A percentile compares a stretch with the other conserved stretches of the same genome.
phyloP scores from a whole-genome alignment of 352 stramenopile species.

The Phytopythium litorale region DNA sequence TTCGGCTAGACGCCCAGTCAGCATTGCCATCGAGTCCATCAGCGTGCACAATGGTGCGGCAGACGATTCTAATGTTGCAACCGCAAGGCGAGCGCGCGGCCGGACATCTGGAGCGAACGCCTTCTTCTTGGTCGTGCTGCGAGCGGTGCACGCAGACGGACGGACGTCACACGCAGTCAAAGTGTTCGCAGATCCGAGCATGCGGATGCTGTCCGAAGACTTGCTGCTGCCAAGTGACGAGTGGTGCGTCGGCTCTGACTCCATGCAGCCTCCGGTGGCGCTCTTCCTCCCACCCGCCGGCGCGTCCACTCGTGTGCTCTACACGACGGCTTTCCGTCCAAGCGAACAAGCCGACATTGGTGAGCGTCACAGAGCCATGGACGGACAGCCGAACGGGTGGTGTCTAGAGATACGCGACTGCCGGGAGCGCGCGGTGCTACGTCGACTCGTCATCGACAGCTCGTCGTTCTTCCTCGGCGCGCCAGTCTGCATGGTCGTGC shows the following conservation, averaged over 20 bases:
- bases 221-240: constrained; percentile 28
- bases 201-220: constrained; percentile 17
- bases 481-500: constrained; percentile 4
- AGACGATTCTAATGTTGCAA: neutral
- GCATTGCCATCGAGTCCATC: neutral
- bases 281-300: neutral
- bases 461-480: constrained; percentile 2
- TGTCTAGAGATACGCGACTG: constrained; percentile 42
- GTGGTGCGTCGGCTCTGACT: constrained; percentile 15
- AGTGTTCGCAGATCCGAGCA: constrained; percentile 30
- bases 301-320: constrained; percentile 7
- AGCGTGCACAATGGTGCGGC: neutral
- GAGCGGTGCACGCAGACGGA: constrained; percentile 12
- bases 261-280: neutral
- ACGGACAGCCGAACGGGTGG: constrained; percentile 7
- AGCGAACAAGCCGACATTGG: neutral
- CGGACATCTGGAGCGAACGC: neutral
- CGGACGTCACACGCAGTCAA: constrained; percentile 17
- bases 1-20: neutral
- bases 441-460: constrained; percentile 21
- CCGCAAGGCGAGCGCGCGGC: neutral
- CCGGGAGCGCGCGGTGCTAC: constrained; percentile 15
- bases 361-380: neutral
- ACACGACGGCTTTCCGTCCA: neutral
- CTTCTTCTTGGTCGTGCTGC: constrained; percentile 20